Base-by-base conservation (phyloP, 73 alveolate species). In the Paramecium bursaria region DNA sequence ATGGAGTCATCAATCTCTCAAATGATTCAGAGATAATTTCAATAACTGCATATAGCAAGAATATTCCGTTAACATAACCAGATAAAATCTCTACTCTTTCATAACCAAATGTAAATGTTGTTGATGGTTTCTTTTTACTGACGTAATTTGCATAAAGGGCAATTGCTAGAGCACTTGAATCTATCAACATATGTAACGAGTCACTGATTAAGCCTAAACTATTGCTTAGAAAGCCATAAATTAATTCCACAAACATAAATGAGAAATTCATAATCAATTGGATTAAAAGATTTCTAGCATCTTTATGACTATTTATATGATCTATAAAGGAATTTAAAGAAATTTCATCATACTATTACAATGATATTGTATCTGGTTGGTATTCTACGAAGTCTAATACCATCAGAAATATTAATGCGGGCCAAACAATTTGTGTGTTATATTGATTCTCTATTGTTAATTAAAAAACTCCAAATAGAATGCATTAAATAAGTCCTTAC, bases 191-290 rank as follows among this genome's bases (percentile, higher is more conserved):
- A 87, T 97, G 99, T 15, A 94, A 94, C 3, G 99, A 92, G 86
- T 97, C 99, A 21, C 98, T 85, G 48, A 97, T 93, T 42, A 97
- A 87, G 29, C 99, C 99, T 48, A 97, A 87, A 67, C 97, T 85
- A 61, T 95, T 95, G 25, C 98, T 87, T 42, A 95, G 44, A 53
- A 87, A 86, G 17, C 99, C 99, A 86, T 97, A 97, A 4, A 93
- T 86, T 29, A 95, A 92, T 87, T 97, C 99, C n/a, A 97, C 99
- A 82, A 95, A 95, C 99, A 97, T 97, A 75, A 97, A 95, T 3
- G 93, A 61, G 51, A 97, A 87, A 79, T 97, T 95, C 55, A 95
- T 73, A 17, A 42, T 19, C 1, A 67, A 26, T 39, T 67, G 51
- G 2, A 67, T 67, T 21, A 67, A 19, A 22, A 67, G 44, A 10